Percentiles rank a stretch among this genome's conserved stretches.
Evolutionary conservation across 139 green algal genomes (phyloP).

Genomic region (Limnomonas spitsbergensis): DNA sequence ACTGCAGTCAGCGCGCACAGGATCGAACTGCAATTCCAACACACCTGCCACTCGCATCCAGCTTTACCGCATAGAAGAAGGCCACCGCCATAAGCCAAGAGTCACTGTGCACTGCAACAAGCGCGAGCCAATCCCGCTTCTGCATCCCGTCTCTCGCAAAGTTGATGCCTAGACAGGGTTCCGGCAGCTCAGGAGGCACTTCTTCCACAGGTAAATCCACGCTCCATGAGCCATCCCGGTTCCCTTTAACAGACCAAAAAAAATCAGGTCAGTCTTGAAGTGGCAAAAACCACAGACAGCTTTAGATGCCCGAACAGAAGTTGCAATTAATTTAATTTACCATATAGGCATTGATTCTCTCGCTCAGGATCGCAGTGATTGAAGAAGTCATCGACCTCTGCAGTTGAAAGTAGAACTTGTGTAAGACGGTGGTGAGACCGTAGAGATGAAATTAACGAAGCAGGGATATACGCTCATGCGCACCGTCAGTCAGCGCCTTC

Average conservation of each 20-base stretch:
- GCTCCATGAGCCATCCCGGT: slow-evolving; percentile 75
- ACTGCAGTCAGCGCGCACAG: not conserved
- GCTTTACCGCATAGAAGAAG: slow-evolving; percentile 93
- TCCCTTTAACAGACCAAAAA: not conserved
- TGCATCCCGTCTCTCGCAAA: slow-evolving; percentile 94
- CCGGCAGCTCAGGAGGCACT: slow-evolving; percentile 94
- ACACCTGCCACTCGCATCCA: slow-evolving; percentile 75
- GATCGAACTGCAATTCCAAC: not conserved
- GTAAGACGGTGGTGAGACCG: no score
- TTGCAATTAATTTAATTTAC: slow-evolving; percentile 35
- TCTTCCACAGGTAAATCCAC: slow-evolving; percentile 94
- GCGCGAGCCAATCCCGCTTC: slow-evolving; percentile 88
- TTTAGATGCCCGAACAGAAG: not conserved
- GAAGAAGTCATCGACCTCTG: slow-evolving; percentile 78
- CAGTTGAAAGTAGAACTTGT: not conserved
- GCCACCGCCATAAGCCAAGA: slow-evolving; percentile 92
- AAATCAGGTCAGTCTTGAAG: not conserved
- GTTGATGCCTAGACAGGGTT: slow-evolving; percentile 97
- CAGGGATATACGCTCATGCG: no score
- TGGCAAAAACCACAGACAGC: not conserved
- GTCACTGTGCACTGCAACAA: slow-evolving; percentile 96
- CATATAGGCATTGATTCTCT: slow-evolving; percentile 98
- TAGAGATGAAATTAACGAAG: no score
- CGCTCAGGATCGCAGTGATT: slow-evolving; percentile 75
- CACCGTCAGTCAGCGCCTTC: slow-evolving; percentile 67